Percentiles rank a stretch among this genome's conserved stretches.
These are phyloP conservation scores for Scedosporium minutisporum DNA, from an alignment of 2,329 filamentous ascomycete species.

Conservation along the genomic window DNA sequence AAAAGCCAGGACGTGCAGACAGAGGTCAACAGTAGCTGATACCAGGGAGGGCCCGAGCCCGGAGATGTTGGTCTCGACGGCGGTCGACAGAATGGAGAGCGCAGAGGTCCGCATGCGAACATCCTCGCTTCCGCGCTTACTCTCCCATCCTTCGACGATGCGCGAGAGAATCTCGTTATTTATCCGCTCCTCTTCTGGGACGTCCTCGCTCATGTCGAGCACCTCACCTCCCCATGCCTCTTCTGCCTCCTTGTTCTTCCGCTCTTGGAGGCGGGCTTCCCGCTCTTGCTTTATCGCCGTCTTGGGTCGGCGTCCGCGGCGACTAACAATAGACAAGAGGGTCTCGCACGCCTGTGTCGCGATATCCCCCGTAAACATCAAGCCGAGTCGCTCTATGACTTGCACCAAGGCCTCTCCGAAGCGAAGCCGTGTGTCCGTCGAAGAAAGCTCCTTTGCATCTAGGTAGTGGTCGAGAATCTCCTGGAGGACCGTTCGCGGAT, in stretches of 20 bases:
- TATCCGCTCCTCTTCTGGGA: constrained; percentile 30
- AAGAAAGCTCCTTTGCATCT: constrained; percentile 47
- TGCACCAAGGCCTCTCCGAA: constrained; percentile 60
- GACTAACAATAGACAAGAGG: constrained; percentile 53
- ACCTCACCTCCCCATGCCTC: constrained; percentile 46
- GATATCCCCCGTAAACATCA: constrained; percentile 43
- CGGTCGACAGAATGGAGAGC: constrained; percentile 52
- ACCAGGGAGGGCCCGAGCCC: constrained; percentile 44
- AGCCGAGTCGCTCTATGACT: constrained; percentile 51
- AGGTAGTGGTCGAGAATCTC: constrained; percentile 60
- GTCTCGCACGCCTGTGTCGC: constrained; percentile 45
- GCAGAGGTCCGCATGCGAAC: constrained; percentile 60
- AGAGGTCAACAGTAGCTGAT: constrained; percentile 51
- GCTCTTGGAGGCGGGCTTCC: constrained; percentile 37
- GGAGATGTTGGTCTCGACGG: constrained; percentile 50
- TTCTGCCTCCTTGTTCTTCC: constrained; percentile 37
- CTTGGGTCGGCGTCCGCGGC: constrained; percentile 51
- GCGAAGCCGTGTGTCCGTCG: constrained; percentile 55
- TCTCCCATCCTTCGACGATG: constrained; percentile 60
- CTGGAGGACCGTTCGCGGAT: constrained; percentile 50
- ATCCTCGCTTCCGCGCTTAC: constrained; percentile 57
- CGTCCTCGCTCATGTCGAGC: constrained; percentile 35
- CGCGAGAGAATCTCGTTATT: constrained; percentile 42
- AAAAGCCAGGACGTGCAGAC: constrained; percentile 50
- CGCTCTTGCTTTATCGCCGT: constrained; percentile 46